Base-by-base conservation (phyloP, 75 land plant species). In the Cryptomeria japonica region DNA sequence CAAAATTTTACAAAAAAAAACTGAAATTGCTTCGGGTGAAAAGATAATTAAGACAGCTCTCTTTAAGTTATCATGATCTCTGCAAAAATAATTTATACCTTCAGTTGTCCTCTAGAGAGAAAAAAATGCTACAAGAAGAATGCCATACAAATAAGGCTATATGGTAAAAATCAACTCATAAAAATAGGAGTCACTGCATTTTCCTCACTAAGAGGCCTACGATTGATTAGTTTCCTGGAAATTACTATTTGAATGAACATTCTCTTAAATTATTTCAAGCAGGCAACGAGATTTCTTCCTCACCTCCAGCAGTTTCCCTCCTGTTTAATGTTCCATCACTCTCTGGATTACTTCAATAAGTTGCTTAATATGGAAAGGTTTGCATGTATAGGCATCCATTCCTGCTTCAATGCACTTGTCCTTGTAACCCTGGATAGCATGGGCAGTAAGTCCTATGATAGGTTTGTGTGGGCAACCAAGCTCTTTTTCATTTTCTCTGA, bases 321-420 rank as follows among this genome's bases (percentile, higher is more conserved):
- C 0, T 32, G 46, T 32, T 77, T 42, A 53, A 86, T 72, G 58
- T 49, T 58, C 73, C 75, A 90, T 80, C 79, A 91, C 92, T 87
- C 86, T 90, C 87, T 87, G 88, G 36, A 91, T 91, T 38, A 91
- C 91, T 76, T 91, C 92, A 41, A 91, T 44, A 2, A 91, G 92
- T 31, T 91, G 91, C 89, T 88, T 91, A 36, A 86, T 75, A 44
- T 90, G 92, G 56, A 91, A 91, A 56, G 92, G 92, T 80, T 91
- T 91, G 28, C 92, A 90, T 36, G 92, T 89, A 72, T 91, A 91
- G 42, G 92, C 92, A 90, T 91, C 92, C 92, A 91, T 91, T 80
- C 92, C 92, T 38, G 92, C 92, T 38, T 88, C 89, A 16, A 91
- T 80, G 77, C 92, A 91, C 73, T 88, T 91, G 49, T 91, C 92